Evolutionary conservation across 345 rosid species (phyloP).

Genomic region (Excoecaria agallocha): DNA sequence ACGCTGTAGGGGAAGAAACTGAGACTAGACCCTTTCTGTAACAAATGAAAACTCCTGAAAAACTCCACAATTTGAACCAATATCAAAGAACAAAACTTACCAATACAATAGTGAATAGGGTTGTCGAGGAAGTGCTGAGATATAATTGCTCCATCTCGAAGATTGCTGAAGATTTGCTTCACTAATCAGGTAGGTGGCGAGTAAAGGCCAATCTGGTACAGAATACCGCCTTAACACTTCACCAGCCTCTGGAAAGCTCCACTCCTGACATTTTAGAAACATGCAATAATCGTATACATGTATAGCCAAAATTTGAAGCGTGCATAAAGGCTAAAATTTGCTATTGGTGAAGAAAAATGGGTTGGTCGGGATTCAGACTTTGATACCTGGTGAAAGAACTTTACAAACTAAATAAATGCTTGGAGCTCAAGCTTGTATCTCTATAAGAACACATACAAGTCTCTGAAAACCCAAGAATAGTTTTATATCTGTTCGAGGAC

Average conservation of each 20-base stretch:
- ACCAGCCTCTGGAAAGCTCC: slow-evolving; percentile 75
- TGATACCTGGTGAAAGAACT: neutral
- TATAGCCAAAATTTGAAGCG: neutral
- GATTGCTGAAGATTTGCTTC: slow-evolving; percentile 74
- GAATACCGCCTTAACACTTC: slow-evolving; percentile 62
- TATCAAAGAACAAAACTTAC: slow-evolving; percentile 30
- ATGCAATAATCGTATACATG: neutral
- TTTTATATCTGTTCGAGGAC: neutral
- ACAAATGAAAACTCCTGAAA: slow-evolving; percentile 17
- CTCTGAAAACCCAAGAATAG: too few species aligned
- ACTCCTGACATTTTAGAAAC: slow-evolving; percentile 42
- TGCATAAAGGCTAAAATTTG: neutral
- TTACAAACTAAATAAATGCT: neutral
- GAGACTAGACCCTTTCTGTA: slow-evolving; percentile 49
- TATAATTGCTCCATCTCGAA: slow-evolving; percentile 87
- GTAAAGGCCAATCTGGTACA: slow-evolving; percentile 95
- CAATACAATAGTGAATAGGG: slow-evolving; percentile 95
- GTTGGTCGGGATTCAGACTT: too few species aligned
- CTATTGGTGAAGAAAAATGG: too few species aligned
- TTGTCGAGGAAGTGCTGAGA: slow-evolving; percentile 80
- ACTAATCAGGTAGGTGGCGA: slow-evolving; percentile 81
- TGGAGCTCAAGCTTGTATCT: neutral
- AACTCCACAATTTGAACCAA: slow-evolving; percentile 8
- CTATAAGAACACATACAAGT: neutral
- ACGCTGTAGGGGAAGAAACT: slow-evolving; percentile 50